Percentiles rank a stretch among this genome's conserved stretches.
Conservation (phyloP, 495 filamentous ascomycete species). For the Penicillium malachiteum region DNA sequence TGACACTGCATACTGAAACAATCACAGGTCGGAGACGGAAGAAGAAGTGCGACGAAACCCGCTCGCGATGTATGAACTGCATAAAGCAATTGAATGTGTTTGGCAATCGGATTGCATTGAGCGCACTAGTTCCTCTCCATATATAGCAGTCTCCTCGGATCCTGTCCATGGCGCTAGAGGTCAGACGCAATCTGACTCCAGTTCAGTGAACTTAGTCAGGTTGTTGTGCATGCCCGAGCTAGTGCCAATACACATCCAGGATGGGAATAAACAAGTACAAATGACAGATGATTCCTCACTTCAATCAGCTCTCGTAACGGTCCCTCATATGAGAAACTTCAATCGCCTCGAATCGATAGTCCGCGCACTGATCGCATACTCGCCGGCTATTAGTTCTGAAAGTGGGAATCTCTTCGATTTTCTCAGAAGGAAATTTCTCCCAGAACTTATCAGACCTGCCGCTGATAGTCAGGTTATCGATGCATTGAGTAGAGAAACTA, state of each 20-base stretch:
- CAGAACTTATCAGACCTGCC: conserved; percentile 17
- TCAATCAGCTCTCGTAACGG: not conserved
- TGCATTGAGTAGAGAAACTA: conserved; percentile 10
- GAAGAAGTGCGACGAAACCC: conserved; percentile 28
- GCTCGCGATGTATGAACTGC: conserved; percentile 17
- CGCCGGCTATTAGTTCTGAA: conserved; percentile 9
- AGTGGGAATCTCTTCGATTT: conserved; percentile 21
- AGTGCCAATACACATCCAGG: not conserved
- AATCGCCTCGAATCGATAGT: not conserved
- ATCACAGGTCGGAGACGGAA: conserved; percentile 20
- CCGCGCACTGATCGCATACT: not conserved
- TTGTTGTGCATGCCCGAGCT: not conserved
- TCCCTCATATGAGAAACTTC: not conserved
- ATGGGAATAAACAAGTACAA: not conserved
- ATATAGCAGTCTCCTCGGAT: too few relatives aligned
- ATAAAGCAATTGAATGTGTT: conserved; percentile 10
- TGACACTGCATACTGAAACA: too few relatives aligned
- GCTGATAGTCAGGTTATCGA: conserved; percentile 10
- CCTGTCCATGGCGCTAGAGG: too few relatives aligned
- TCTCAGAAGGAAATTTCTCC: conserved; percentile 16
- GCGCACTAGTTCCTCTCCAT: too few relatives aligned
- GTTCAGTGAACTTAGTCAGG: too few relatives aligned
- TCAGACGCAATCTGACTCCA: too few relatives aligned
- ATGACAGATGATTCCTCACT: not conserved
- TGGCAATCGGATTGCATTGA: conserved; percentile 3